phyloP scores from a whole-genome alignment of 331 rosid genomes.

The Arachis monticola region DNA sequence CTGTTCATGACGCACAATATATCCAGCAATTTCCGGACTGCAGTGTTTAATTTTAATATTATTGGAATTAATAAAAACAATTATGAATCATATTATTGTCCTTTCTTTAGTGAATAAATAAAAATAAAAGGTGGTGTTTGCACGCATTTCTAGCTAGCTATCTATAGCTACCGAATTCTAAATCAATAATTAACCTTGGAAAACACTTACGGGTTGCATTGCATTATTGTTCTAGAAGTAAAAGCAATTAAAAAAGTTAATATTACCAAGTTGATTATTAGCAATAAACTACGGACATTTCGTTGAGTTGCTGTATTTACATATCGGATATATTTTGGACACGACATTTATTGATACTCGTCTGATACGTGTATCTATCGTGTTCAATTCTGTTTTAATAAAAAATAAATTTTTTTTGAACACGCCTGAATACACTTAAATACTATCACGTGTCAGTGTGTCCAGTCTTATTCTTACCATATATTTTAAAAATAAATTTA shows the following conservation, averaged over 20 bases:
- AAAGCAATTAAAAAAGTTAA: not conserved
- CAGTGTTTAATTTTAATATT: not conserved
- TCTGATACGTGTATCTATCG: too few relatives aligned
- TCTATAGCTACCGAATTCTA: not conserved
- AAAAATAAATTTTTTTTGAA: slow-evolving; percentile 27
- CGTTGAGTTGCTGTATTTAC: too few relatives aligned
- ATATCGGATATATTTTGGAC: too few relatives aligned
- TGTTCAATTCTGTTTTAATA: not conserved
- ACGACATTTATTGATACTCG: too few relatives aligned
- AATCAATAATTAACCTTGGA: not conserved
- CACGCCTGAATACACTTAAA: slow-evolving; percentile 39
- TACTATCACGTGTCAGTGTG: not conserved
- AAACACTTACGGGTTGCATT: not conserved
- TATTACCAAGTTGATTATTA: not conserved
- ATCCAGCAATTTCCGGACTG: not conserved
- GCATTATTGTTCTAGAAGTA: not conserved
- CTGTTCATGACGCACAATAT: not conserved
- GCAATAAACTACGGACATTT: too few relatives aligned
- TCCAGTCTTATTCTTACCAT: too few relatives aligned
- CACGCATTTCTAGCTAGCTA: not conserved
- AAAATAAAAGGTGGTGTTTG: not conserved
- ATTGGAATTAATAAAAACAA: not conserved
- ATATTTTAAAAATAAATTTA: too few relatives aligned
- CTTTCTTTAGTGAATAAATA: not conserved
- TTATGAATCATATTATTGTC: not conserved